Evolutionary conservation across 345 rosid genomes (phyloP).

Genomic region (Melaleuca alternifolia): DNA sequence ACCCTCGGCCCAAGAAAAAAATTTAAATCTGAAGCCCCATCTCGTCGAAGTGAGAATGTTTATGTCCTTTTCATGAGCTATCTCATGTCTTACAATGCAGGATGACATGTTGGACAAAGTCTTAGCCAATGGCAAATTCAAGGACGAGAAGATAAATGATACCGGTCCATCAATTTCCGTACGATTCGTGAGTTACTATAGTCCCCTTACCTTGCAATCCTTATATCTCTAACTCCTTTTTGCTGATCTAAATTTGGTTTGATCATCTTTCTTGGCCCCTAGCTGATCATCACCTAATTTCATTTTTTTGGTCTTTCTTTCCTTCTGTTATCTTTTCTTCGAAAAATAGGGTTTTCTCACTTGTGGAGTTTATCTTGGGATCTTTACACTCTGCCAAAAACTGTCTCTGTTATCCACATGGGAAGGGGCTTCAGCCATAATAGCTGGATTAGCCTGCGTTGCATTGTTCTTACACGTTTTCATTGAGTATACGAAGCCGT

Average conservation of each 20-base stretch:
- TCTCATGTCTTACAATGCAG: background rate
- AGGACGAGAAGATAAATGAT: background rate
- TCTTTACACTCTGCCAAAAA: constrained; percentile 44
- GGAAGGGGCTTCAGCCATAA: constrained; percentile 46
- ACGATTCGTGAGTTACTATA: background rate
- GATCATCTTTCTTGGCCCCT: background rate
- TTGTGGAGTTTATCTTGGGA: constrained; percentile 17
- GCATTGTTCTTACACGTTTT: constrained; percentile 52
- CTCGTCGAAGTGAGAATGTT: background rate
- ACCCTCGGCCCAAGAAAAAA: background rate
- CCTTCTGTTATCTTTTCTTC: background rate
- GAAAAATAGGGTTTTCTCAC: background rate
- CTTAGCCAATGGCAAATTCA: background rate
- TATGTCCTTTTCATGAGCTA: background rate
- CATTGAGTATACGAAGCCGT: constrained; percentile 5
- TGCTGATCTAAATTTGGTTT: background rate
- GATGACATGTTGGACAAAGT: background rate
- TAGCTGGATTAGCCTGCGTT: constrained; percentile 32
- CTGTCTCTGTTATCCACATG: constrained; percentile 51
- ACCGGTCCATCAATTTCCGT: background rate
- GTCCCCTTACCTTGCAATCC: background rate
- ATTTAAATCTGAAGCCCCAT: background rate
- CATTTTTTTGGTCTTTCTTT: background rate
- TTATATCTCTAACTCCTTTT: background rate
- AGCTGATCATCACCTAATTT: background rate